Evolutionary conservation across 2,329 filamentous ascomycete species (phyloP).

Genomic region (Xenoacremonium recifei): DNA sequence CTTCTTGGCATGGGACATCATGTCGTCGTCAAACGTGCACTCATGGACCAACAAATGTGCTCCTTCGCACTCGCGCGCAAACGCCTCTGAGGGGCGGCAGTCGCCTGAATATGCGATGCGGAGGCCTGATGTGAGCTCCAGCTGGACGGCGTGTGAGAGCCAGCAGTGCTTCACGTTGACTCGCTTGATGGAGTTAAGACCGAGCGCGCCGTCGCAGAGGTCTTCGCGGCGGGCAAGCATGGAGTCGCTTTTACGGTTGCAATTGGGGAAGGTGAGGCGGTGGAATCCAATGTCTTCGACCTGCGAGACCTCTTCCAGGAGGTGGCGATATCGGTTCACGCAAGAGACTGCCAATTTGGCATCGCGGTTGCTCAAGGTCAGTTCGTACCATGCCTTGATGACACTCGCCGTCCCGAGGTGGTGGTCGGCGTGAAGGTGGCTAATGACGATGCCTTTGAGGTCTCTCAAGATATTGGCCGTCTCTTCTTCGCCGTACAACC

Average conservation of each 20-base stretch:
- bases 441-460: slow-evolving; percentile 85
- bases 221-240: slow-evolving; percentile 34
- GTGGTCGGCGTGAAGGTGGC: slow-evolving; percentile 94
- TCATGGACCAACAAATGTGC: slow-evolving; percentile 90
- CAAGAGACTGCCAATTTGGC: slow-evolving; percentile 65
- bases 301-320: slow-evolving; percentile 75
- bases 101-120: slow-evolving; percentile 94
- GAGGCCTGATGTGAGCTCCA: slow-evolving; percentile 77
- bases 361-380: slow-evolving; percentile 36
- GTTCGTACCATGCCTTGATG: slow-evolving; percentile 77
- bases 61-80: slow-evolving; percentile 68
- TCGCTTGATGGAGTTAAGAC: slow-evolving; percentile 65
- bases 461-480: slow-evolving; percentile 72
- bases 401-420: slow-evolving; percentile 82
- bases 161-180: slow-evolving; percentile 75
- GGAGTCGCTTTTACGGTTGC: slow-evolving; percentile 14
- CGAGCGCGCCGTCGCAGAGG: slow-evolving; percentile 48
- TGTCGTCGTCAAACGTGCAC: slow-evolving; percentile 90
- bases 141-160: slow-evolving; percentile 70
- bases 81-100: slow-evolving; percentile 73
- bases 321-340: slow-evolving; percentile 68
- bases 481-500: slow-evolving; percentile 65
- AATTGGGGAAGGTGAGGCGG: slow-evolving; percentile 40
- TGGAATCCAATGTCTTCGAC: slow-evolving; percentile 75
- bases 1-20: slow-evolving; percentile 71